Base-by-base conservation (phyloP, 305 asterid genomes). In the Solanum hybrid region DNA sequence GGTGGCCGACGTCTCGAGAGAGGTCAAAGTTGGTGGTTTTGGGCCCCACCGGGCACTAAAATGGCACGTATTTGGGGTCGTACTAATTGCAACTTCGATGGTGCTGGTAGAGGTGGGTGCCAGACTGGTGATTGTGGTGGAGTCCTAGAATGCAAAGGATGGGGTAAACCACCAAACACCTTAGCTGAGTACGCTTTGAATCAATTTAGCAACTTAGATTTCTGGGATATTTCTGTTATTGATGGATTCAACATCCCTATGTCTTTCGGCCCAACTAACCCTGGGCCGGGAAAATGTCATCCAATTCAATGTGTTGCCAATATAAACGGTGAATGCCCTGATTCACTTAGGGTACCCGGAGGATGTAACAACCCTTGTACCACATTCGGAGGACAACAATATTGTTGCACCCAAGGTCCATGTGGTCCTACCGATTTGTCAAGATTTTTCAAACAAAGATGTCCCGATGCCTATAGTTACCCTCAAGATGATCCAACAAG, bases 301-400 rank as follows among this genome's bases (percentile, higher is more conserved):
- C 22, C 40, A 14, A 75, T 91, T 31, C 31, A 75, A 28, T 94
- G 96, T 77, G 64, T 57, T 0, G 94, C 90, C 3, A 87, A 86
- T 28, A 92, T 94, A 80, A 79, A 79, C 26, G 91, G 80, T 0
- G 85, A 94, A 83, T 95, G 97, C 40, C 96, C 94, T 0, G 57
- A 13, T 33, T 6, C 91, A 90, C 90, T 94, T 31, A 91, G 90
- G n/a, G 92, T 91, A 8, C 78, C 91, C 0, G 93, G 93, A 1
- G 94, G 96, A 3, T 94, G 96, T 71, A 92, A 94, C 87, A 94
- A 93, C 16, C 93, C 95, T 0, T 94, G 96, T 90, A 94, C 96
- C 0, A 93, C 91, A 24, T 92, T 28, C 34, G 88, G 76, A 6
- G 92, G 91, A 8, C 39, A 87, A 11, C 2, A 91, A 35, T 94